Percentiles rank a stretch among this genome's conserved stretches.
Evolutionary conservation across 192 early-diverging fungal genomes (phyloP).

Genomic region (Umbelopsis isabellina): DNA sequence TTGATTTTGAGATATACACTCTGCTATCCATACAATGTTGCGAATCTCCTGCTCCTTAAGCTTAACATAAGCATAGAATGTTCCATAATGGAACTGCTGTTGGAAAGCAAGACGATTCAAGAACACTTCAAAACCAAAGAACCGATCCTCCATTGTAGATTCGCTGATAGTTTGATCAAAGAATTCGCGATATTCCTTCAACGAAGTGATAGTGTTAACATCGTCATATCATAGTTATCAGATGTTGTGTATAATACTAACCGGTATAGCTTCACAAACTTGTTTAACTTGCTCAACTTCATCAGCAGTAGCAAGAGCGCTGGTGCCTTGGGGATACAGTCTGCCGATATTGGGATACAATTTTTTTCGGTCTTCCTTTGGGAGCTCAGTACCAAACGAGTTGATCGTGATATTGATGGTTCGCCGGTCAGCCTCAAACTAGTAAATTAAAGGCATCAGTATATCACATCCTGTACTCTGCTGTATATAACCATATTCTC

Average conservation of each 20-base stretch:
- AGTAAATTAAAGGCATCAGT: background rate
- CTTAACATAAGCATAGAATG: conserved; percentile 95
- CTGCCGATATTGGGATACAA: conserved; percentile 91
- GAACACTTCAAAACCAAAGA: conserved; percentile 94
- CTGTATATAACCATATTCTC: background rate
- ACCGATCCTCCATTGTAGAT: conserved; percentile 88
- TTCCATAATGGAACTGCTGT: conserved; percentile 96
- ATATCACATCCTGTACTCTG: background rate
- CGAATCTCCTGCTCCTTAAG: conserved; percentile 99
- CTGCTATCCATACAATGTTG: conserved; percentile 98
- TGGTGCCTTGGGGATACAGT: conserved; percentile 91
- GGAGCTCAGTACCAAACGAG: conserved; percentile 96
- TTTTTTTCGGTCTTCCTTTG: conserved; percentile 95
- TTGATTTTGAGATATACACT: conserved; percentile 98
- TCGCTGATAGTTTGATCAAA: conserved; percentile 64
- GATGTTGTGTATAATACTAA: conserved; percentile 38
- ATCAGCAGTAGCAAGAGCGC: conserved; percentile 82
- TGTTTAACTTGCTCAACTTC: conserved; percentile 94
- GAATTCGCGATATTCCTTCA: conserved; percentile 86
- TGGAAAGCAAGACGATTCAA: conserved; percentile 93
- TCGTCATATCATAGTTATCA: background rate
- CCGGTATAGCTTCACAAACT: conserved; percentile 80
- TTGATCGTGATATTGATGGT: conserved; percentile 99
- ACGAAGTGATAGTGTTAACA: background rate
- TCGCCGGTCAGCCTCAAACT: conserved; percentile 98